Base-by-base conservation (phyloP, 2,329 filamentous ascomycete genomes). In the Macroventuria anomochaeta region DNA sequence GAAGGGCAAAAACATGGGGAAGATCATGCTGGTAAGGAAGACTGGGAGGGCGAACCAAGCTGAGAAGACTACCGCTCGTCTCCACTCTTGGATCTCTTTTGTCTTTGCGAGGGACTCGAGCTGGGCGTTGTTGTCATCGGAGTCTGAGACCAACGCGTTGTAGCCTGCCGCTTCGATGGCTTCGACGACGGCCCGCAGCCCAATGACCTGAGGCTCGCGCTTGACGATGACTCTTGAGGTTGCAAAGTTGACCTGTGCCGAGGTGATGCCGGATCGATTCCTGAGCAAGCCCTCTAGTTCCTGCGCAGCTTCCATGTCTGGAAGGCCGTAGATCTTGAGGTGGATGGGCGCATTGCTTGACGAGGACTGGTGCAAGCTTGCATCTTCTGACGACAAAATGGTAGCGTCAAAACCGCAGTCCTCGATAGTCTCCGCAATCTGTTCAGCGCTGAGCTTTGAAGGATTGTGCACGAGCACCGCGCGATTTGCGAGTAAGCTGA, bases 51-150 rank as follows among this genome's bases (percentile, higher is more conserved):
- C 92, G 71, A 97, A 97, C 3, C 82, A 81, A 3, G 91, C 68
- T 0, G 92, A 96, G 7, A 88, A 82, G 58, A 83, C 81, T 75
- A 97, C 96, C 0, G 92, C 91, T 25, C 81, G 84, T 57, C 85
- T 86, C 95, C 95, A 99, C 75, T 96, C 92, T 59, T 89, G 90
- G 58, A 99, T 96, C 75, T 99, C 95, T 64, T 91, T 90, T 0
- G 95, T 97, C 77, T 99, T 99, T 7, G 95, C 90, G 2, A 99
- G 82, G 1, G 95, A 97, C 74, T 97, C 92, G 2, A 99, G 83
- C 72, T 99, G 95, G 1, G 95, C 93, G 69, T 96, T 96, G 73
- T 96, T 97, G 76, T 99, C 95, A 66, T 97, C 91, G 46, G 87
- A 89, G 62, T 97, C 93, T 0, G 93, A 88, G 10, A 97, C 84